Evolutionary conservation across 2,329 filamentous ascomycete genomes (phyloP), one percentile per base, ranked within the genome.

Genomic region (Ceratocystis smalleyi): DNA sequence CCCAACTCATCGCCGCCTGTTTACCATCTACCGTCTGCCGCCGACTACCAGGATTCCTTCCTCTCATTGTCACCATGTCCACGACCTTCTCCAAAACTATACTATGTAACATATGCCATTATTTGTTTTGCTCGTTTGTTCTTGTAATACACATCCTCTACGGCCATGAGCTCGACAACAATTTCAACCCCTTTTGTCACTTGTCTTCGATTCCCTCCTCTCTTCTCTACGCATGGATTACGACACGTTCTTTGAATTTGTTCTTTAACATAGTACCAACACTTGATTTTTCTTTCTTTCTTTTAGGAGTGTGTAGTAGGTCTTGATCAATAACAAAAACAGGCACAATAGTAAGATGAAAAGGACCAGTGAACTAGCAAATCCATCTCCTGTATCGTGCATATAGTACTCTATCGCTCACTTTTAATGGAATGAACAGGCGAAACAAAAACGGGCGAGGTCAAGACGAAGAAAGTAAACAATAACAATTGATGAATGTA

Each of bases 401-500:
- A 51, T 24, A 51, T 27, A 27, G n/a, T 7, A 57, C 30, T 27
- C 15, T 27, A 51, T 51, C 22, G 47, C 47, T 27, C 47, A 24
- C 47, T 51, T 51, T 51, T 51, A 24, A 51, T 51, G 8, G 24
- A 24, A 51, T 51, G 47, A 51, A 61, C 19, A 30, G 35, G 54
- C 51, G 24, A 17, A 15, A 45, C 43, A 47, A 61, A 47, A n/a
- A 61, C 47, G 24, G 35, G 35, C 35, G 35, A 40, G 35, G 35
- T 40, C 35, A 40, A 40, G 35, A 40, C 35, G 10, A 15, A 40
- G 12, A 40, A 40, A 1, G 35, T 15, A 40, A 40, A 40, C 10
- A 27, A 45, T 47, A 32, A n/a, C 35, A 15, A 51, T 57, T 40
- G 62, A 62, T 45, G 45, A 62, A 62, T 55, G 45, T 49, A 64